These are phyloP conservation scores for Sporothrix humicola DNA, from an alignment of 2,329 filamentous ascomycete genomes.

Conservation along the genomic window DNA sequence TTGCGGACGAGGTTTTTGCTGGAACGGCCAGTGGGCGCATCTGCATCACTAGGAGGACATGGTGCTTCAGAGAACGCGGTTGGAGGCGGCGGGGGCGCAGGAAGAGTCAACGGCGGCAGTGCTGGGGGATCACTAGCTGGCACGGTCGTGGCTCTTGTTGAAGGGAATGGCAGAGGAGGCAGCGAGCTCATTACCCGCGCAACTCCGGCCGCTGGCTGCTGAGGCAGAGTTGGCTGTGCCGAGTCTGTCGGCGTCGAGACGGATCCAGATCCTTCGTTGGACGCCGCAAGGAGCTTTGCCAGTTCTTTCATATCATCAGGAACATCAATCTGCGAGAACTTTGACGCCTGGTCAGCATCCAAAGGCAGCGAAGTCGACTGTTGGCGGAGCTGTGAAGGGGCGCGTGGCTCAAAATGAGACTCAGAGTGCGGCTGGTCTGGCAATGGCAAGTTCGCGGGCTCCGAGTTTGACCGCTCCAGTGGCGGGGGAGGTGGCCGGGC, in stretches of 20 bases:
- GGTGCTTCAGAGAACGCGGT: conserved; percentile 48
- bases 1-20: conserved; percentile 71
- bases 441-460: conserved; percentile 15
- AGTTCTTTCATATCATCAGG: conserved; percentile 32
- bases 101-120: conserved; percentile 42
- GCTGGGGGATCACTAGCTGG: conserved; percentile 56
- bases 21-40: conserved; percentile 52
- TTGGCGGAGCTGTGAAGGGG: not conserved
- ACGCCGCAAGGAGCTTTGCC: conserved; percentile 29
- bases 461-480: conserved; percentile 37
- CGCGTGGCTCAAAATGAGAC: not conserved
- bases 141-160: conserved; percentile 28
- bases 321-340: conserved; percentile 20
- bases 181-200: not conserved
- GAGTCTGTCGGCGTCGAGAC: not conserved
- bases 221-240: conserved; percentile 30
- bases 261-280: not conserved
- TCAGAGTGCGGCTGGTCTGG: conserved; percentile 10
- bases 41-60: conserved; percentile 53
- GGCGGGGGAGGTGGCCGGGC: conserved; percentile 24
- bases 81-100: conserved; percentile 42
- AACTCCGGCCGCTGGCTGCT: conserved; percentile 24
- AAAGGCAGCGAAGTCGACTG: conserved; percentile 16
- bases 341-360: not conserved
- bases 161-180: not conserved